Base-by-base conservation (phyloP, 306 rosid genomes). In the Sicyos baderoa region DNA sequence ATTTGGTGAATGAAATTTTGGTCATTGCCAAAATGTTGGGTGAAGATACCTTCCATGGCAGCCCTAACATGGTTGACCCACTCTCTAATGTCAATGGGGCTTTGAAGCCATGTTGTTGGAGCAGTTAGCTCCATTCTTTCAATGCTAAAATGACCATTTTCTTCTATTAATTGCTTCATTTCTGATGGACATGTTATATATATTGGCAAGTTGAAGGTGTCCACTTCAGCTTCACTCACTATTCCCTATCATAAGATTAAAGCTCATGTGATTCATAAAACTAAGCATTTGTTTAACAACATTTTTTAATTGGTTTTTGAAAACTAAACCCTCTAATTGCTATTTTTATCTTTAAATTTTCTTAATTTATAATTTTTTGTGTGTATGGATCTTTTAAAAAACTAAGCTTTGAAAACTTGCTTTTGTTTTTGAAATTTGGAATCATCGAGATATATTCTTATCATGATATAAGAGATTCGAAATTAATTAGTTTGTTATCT, bases 121-220 rank as follows among this genome's bases (percentile, higher is more conserved):
- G 74, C 57, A n/a, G 83, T 49, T 1, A 76, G 54, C 56, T 87
- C 82, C 77, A 81, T 62, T 77, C 76, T 54, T 37, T 84, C 86
- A 15, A 84, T 76, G 73, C 17, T 76, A 42, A 84, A 84, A 8
- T 45, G 4, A 6, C 92, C 84, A 56, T 84, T 82, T 78, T 11
- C 53, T 72, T 84, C 75, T 37, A 87, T 51, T 37, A 87, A 2
- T 60, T 40, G 56, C 22, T 3, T 51, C 73, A 87, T 77, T 56
- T 84, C 87, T 45, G 83, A 84, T 12, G 79, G 84, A 9, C 74
- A 48, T 11, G 84, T 82, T 6, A 83, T 72, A 32, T 87, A 87
- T 25, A 55, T 13, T 4, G 89, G 89, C 74, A 84, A 27, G 56
- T 87, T 87, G 78, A 87, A 87, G 9, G 82, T 68, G 62, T 84